Base-by-base conservation (phyloP, 352 stramenopile species). In the Phytophthora pistaciae region DNA sequence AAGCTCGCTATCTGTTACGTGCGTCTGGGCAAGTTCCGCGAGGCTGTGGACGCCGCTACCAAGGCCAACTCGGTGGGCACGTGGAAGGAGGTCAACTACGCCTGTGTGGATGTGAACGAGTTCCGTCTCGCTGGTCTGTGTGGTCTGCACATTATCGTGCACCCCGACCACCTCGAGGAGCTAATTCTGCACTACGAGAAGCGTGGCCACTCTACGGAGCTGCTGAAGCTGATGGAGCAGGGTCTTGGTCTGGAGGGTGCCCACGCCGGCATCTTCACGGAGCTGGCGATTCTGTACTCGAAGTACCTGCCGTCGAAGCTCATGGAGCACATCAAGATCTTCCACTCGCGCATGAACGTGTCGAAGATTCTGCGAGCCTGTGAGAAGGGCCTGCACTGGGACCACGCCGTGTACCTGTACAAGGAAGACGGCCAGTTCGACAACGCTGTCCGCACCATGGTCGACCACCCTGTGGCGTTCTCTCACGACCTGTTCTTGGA, bases 261-360 rank as follows among this genome's bases (percentile, higher is more conserved):
- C 25, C 98, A 99, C 80, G 96, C 98, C 70, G 98, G 98, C 56
- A 99, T 99, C 66, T 99, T 99, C 79, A 99, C 98, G 27, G 98
- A 99, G 85, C 88, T 99, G 52, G 98, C 95, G 46, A 98, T 99
- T 52, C 79, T 99, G 56, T 99, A 99, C 91, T 99, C 98, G 21
- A 99, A 99, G 87, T 99, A 99, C 88, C 82, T 98, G 58, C 97
- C 98, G 27, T 92, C 98, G 21, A 99, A 99, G 88, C 86, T 99
- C 21, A 99, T 99, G 98, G 98, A 99, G 74, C 98, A 99, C 83
- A 96, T 99, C 83, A 99, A 99, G 87, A 99, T 99, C 56, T 99
- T 99, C 90, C 98, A 99, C 87, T 98, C 85, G 66, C 98, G 98
- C 66, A 98, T 99, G 87, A 99, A 99, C 84, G 92, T 99, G 53